Evolutionary conservation across 768 basidiomycete species (phyloP).

Genomic region (Psilocybe tampanensis): DNA sequence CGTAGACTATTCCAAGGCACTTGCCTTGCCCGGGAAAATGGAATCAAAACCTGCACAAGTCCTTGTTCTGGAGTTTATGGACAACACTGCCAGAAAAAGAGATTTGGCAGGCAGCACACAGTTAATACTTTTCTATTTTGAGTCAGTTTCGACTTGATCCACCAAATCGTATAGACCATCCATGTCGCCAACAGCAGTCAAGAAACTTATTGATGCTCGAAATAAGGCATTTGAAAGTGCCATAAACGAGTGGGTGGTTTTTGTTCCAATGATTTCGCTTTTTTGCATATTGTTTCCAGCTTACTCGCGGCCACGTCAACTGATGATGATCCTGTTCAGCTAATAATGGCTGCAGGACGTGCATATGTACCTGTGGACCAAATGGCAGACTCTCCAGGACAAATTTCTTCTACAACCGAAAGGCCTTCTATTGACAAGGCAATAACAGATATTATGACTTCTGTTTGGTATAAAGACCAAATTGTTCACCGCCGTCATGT

Average conservation of each 20-base stretch:
- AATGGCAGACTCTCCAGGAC: slow-evolving; percentile 18
- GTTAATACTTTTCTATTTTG: slow-evolving; percentile 2
- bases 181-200: slow-evolving; percentile 57
- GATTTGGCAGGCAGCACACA: slow-evolving; percentile 25
- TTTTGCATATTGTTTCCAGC: slow-evolving; percentile 40
- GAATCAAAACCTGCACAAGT: slow-evolving; percentile 35
- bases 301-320: slow-evolving; percentile 55
- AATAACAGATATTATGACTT: slow-evolving; percentile 56
- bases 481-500: slow-evolving; percentile 60
- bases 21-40: slow-evolving; percentile 37
- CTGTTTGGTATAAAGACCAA: slow-evolving; percentile 72
- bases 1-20: slow-evolving; percentile 41
- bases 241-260: slow-evolving; percentile 60
- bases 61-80: slow-evolving; percentile 47
- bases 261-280: not conserved
- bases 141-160: slow-evolving; percentile 1
- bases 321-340: slow-evolving; percentile 59
- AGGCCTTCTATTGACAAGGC: slow-evolving; percentile 62
- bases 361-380: slow-evolving; percentile 76
- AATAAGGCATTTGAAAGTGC: slow-evolving; percentile 67
- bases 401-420: slow-evolving; percentile 43
- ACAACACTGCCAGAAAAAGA: slow-evolving; percentile 39
- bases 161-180: slow-evolving; percentile 32
- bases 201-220: slow-evolving; percentile 71
- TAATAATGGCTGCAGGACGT: slow-evolving; percentile 68